Evolutionary conservation across 108 stramenopile species (phyloP), one percentile per base, ranked within the genome.

Genomic region (Cyclotella atomus): DNA sequence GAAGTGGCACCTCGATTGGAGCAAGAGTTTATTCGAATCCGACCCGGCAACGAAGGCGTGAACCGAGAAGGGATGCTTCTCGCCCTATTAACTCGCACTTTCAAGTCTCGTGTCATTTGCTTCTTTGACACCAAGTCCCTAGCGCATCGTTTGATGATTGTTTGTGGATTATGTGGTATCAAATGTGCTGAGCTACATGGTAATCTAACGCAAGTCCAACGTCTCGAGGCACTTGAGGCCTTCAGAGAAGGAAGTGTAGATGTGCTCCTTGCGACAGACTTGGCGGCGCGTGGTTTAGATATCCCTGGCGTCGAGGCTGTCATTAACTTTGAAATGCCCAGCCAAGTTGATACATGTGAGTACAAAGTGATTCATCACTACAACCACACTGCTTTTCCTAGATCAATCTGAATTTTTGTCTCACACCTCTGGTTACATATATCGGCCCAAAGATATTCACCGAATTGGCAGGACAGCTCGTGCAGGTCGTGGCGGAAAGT

Each of bases 311-410:
- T 99, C 8, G 84, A 92, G 52, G 85, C 95, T 25, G 99, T 99
- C 0, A 86, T 99, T 65, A 98, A 99, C 79, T 95, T 90, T 65
- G 98, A 99, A 74, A 97, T 99, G 97, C 98, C 99, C 0, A 83
- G 87, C 59, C 84, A 97, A 38, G 82, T 96, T 10, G 88, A 88
- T 29, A 97, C 97, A 2, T 99, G 99, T 79, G 92, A 98, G 21
- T 98, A 99, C 83, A 15, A n/a, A n/a, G 10, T 9, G 19, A n/a
- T 19, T 49, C 3, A 49, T 4, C 19, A 41, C 6, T 41, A 41
- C 38, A n/a, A n/a, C n/a, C n/a, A n/a, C n/a, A n/a, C n/a, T n/a
- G n/a, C n/a, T n/a, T n/a, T n/a, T n/a, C n/a, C n/a, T n/a, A n/a
- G n/a, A n/a, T n/a, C n/a, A n/a, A n/a, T n/a, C n/a, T n/a, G n/a